phyloP scores from a whole-genome alignment of 805 yeast genomes.

The Metschnikowia dekortorum region DNA sequence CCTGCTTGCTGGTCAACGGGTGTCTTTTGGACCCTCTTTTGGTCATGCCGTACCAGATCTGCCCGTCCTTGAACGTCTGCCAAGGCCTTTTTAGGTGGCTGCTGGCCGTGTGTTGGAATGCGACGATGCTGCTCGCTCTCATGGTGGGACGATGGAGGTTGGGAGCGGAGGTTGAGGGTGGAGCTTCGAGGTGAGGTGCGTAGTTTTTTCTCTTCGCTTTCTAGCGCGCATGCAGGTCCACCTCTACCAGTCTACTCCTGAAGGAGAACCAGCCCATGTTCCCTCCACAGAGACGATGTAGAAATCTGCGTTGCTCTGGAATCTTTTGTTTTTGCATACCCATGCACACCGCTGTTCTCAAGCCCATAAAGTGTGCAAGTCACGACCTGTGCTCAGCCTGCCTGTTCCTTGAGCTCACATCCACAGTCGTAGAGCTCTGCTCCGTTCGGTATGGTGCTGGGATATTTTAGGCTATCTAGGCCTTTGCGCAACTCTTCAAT shows the following conservation, averaged over 20 bases:
- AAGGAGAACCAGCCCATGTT: neutral
- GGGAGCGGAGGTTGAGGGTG: neutral
- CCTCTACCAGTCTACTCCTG: neutral
- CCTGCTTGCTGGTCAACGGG: constrained; percentile 85
- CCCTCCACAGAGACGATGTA: too few species aligned
- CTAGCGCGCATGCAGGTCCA: constrained; percentile 1
- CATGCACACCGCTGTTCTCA: too few species aligned
- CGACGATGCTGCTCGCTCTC: constrained; percentile 16
- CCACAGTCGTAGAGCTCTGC: too few species aligned
- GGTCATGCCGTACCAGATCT: constrained; percentile 73
- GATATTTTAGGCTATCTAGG: neutral
- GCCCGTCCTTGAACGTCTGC: constrained; percentile 80
- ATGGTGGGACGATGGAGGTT: constrained; percentile 1
- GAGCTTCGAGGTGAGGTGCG: neutral
- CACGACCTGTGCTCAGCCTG: too few species aligned
- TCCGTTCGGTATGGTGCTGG: too few species aligned
- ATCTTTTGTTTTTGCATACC: too few species aligned
- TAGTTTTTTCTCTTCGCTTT: neutral
- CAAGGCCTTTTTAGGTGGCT: constrained; percentile 74
- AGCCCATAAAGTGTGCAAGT: too few species aligned
- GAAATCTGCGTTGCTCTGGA: too few species aligned
- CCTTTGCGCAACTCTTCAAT: neutral
- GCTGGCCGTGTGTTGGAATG: constrained; percentile 23
- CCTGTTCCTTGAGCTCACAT: too few species aligned
- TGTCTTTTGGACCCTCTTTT: constrained; percentile 81